Base-by-base conservation (phyloP, 495 filamentous ascomycete genomes). In the Letharia lupina region DNA sequence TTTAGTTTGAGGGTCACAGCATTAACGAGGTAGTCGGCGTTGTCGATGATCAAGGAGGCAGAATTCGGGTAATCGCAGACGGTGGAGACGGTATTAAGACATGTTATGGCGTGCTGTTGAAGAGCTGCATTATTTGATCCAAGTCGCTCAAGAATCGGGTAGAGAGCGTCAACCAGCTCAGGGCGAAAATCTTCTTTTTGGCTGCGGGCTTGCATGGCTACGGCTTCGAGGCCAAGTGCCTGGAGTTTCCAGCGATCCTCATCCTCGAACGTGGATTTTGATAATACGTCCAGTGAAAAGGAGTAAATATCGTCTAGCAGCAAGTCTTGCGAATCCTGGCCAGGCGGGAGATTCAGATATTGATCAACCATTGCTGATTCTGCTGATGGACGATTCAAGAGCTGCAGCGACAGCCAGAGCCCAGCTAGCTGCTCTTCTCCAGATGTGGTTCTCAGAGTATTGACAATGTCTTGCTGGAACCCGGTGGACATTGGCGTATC, bases 11-110 rank as follows among this genome's bases (percentile, higher is more conserved):
- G 77, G 0, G 89, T 89, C 9, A 98, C 86, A 0, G 93, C 89
- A 72, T 97, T 98, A 59, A 96, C 87, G 76, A 99, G 87, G 73
- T 99, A 99, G 74, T 99, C 94, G 35, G 89, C 92, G 68, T 99
- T 99, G 41, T 91, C 87, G 58, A 97, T 82, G 57, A 99, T 86
- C 67, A 99, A 79, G 15, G 90, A 85, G 42, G 87, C 87, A 13
- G 92, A 86, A 69, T 81, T 86, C 0, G 71, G 48, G 71, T 98
- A 99, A 23, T 84, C 86, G 74, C 92, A 97, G 1, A 88, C 78
- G 11, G 74, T 72, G 12, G 94, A 87, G 40, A 97, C 78, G 16
- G 86, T 84, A 70, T 96, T 91, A 4, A 99, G 82, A 58, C 88
- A 90, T 6, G 85, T 84, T 70, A 97, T 91, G 28, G 92, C 89